These are phyloP conservation scores for Lithocarpus polystachyus DNA, from an alignment of 306 rosid species.

Conservation along the genomic window DNA sequence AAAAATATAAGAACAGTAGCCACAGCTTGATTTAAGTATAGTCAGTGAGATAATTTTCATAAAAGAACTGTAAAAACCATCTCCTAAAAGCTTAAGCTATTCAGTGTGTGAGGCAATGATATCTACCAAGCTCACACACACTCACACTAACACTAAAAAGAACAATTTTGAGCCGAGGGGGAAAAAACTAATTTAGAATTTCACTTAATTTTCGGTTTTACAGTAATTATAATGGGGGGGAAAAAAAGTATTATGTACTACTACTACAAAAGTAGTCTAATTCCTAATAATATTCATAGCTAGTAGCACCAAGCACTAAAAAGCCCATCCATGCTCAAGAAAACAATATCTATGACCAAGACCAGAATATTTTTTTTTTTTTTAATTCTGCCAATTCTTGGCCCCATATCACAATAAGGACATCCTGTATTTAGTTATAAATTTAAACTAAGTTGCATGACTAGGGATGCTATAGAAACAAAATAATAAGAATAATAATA, in stretches of 20 bases:
- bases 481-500: no score
- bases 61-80: not conserved
- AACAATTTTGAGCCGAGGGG: no score
- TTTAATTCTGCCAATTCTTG: no score
- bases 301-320: not conserved
- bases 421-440: not conserved
- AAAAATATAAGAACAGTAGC: constrained; percentile 14
- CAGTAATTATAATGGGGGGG: not conserved
- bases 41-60: not conserved
- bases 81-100: not conserved
- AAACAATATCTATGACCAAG: not conserved
- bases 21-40: not conserved
- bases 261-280: not conserved
- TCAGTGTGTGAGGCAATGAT: not conserved
- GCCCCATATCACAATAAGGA: not conserved
- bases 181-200: not conserved
- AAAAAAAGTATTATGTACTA: not conserved
- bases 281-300: not conserved
- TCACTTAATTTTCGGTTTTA: not conserved
- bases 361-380: not conserved
- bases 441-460: no score
- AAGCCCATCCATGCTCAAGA: not conserved
- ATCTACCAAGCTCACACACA: not conserved
- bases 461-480: no score
- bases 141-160: not conserved